phyloP scores from a whole-genome alignment of 1,284 basidiomycete species.

The Marasmius fiardii region DNA sequence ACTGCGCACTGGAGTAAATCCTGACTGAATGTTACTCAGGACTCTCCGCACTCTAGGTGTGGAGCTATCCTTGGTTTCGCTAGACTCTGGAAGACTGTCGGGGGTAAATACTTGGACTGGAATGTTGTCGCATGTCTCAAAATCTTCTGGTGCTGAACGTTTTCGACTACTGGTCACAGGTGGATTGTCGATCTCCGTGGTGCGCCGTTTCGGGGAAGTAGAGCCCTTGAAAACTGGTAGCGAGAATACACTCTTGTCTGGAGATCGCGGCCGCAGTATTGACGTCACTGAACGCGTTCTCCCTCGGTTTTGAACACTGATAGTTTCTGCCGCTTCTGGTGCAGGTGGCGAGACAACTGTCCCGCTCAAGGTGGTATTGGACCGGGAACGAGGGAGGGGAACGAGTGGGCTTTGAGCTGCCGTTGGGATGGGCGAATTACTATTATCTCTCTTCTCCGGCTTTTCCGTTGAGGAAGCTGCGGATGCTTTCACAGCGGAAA shows the following conservation, averaged over 20 bases:
- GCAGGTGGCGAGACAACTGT: conserved; percentile 7
- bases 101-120: conserved; percentile 60
- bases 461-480: conserved; percentile 13
- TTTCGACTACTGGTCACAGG: conserved; percentile 46
- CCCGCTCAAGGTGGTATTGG: conserved; percentile 17
- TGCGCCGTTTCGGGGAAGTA: not conserved
- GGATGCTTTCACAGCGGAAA: conserved; percentile 48
- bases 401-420: conserved; percentile 17
- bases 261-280: conserved; percentile 49
- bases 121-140: conserved; percentile 48
- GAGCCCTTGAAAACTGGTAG: conserved; percentile 44
- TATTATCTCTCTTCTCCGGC: not conserved
- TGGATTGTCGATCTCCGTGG: not conserved
- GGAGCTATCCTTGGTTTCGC: conserved; percentile 35
- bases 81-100: conserved; percentile 41
- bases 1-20: conserved; percentile 70
- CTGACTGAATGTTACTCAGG: conserved; percentile 52
- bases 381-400: conserved; percentile 18
- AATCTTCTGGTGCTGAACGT: conserved; percentile 69
- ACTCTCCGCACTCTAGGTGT: conserved; percentile 58
- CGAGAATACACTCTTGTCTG: conserved; percentile 38
- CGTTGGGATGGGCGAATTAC: conserved; percentile 7
- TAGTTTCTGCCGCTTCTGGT: conserved; percentile 2
- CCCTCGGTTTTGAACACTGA: conserved; percentile 13
- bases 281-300: conserved; percentile 42